Conservation (phyloP, 148 eudicot genomes). For the Camellia japonica region DNA sequence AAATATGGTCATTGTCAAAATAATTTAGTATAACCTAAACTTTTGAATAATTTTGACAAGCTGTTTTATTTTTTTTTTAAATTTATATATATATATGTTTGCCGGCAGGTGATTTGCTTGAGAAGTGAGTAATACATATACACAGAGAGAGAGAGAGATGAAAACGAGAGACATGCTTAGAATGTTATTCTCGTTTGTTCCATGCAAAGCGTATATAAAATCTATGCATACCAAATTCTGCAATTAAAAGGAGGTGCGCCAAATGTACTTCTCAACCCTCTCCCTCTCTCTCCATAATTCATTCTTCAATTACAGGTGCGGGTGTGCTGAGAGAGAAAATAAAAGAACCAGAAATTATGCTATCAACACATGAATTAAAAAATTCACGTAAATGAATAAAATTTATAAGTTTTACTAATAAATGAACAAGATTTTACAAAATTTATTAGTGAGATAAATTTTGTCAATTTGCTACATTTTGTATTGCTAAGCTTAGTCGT, state of each 20-base stretch:
- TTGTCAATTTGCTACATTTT: too few species aligned
- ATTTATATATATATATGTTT: not conserved
- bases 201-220: constrained; percentile 5
- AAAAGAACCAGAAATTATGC: not conserved
- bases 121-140: constrained; percentile 9
- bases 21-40: not conserved
- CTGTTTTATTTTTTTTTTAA: not conserved
- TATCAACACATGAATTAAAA: too few species aligned
- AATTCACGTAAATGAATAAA: too few species aligned
- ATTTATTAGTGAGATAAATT: too few species aligned
- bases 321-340: not conserved
- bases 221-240: constrained; percentile 6
- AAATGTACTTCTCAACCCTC: constrained; percentile 19
- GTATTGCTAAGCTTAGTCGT: too few species aligned
- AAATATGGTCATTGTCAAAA: not conserved
- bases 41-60: not conserved
- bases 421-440: too few species aligned
- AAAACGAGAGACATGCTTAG: constrained; percentile 9
- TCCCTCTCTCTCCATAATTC: not conserved
- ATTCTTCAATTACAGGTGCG: constrained; percentile 28
- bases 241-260: not conserved
- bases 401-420: too few species aligned
- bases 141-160: not conserved
- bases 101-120: constrained; percentile 42
- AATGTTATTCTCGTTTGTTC: constrained; percentile 16